Percentiles rank a stretch among this genome's conserved stretches.
Conservation (phyloP, 2,329 filamentous ascomycete genomes). For the Alternaria gansuensis region DNA sequence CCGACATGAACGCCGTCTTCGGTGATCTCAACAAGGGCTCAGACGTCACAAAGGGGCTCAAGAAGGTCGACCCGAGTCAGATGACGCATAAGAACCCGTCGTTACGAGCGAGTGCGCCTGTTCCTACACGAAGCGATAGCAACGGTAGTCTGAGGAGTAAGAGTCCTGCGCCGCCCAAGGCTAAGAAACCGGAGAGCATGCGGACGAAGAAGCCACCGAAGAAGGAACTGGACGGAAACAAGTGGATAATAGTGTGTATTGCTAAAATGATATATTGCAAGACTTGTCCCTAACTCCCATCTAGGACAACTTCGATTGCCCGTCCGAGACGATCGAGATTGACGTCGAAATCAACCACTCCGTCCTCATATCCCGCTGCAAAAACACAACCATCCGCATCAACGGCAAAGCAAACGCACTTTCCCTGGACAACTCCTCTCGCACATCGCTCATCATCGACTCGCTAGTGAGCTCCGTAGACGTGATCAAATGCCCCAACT, state of each 20-base stretch:
- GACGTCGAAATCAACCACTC: constrained; percentile 85
- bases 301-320: constrained; percentile 84
- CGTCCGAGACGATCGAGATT: constrained; percentile 77
- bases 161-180: constrained; percentile 81
- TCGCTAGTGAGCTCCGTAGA: constrained; percentile 90
- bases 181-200: constrained; percentile 64
- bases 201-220: constrained; percentile 59
- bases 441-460: constrained; percentile 86
- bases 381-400: constrained; percentile 87
- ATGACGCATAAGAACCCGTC: constrained; percentile 99
- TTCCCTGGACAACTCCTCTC: constrained; percentile 87
- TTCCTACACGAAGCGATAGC: constrained; percentile 67
- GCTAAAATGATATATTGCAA: constrained; percentile 52
- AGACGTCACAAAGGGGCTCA: constrained; percentile 84
- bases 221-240: constrained; percentile 70
- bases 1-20: constrained; percentile 87
- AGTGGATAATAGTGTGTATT: constrained; percentile 75
- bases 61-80: constrained; percentile 92
- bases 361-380: constrained; percentile 90
- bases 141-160: constrained; percentile 67
- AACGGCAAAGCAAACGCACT: constrained; percentile 97
- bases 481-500: constrained; percentile 93
- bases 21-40: constrained; percentile 89
- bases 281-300: constrained; percentile 38
- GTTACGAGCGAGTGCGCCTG: constrained; percentile 76